Conservation (phyloP, 139 green algal species). For the Chlorella sp. region DNA sequence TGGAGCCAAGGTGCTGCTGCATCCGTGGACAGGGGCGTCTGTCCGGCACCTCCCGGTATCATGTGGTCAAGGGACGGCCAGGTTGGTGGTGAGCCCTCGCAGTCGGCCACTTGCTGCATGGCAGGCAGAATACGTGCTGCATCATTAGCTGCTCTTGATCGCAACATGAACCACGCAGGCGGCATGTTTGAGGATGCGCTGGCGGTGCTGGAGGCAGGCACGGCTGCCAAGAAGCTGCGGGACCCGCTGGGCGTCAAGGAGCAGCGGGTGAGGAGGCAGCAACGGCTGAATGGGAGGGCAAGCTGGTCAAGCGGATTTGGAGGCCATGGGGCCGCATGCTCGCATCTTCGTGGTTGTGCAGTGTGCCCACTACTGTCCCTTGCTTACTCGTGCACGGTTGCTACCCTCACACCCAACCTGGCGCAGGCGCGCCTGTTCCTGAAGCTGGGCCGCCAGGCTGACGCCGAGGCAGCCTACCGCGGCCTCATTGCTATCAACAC, state of each 20-base stretch:
- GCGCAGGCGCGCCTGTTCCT: conserved; percentile 66
- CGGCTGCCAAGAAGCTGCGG: conserved; percentile 67
- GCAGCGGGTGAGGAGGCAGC: conserved; percentile 12
- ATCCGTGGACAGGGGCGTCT: neutral
- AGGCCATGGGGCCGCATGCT: no score
- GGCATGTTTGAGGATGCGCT: conserved; percentile 53
- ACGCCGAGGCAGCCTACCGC: conserved; percentile 78
- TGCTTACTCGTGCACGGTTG: no score
- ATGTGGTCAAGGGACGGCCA: no score
- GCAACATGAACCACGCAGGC: conserved; percentile 40
- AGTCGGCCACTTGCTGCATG: no score
- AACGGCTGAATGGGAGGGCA: no score
- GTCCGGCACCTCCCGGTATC: neutral
- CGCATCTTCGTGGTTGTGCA: no score
- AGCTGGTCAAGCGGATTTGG: no score
- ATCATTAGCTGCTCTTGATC: neutral
- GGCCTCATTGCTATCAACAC: conserved; percentile 77
- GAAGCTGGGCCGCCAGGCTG: conserved; percentile 41
- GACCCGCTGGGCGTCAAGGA: conserved; percentile 81
- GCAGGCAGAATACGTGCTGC: no score
- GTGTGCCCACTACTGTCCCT: no score
- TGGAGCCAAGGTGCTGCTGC: conserved; percentile 21
- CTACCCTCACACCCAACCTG: no score
- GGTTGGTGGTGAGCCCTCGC: no score
- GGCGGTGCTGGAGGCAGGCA: conserved; percentile 53